Evolutionary conservation across 768 basidiomycete species (phyloP), one percentile per base, ranked within the genome.

Genomic region (Peribolospora kevripleyi): DNA sequence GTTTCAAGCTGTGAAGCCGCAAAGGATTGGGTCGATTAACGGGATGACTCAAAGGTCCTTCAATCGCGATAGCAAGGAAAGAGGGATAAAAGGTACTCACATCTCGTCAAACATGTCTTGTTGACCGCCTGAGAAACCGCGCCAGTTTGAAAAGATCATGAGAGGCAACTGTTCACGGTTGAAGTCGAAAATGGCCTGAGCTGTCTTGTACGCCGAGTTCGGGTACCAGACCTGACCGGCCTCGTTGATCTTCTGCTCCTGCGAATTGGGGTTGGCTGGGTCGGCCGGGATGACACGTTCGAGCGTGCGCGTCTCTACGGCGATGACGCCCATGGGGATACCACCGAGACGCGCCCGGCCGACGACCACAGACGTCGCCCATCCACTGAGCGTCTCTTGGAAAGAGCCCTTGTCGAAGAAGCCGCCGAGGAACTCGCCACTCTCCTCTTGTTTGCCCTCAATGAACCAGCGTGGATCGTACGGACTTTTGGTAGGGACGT

Each of bases 211-310:
- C 5, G 93, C 90, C 5, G 87, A 91, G 69, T 98, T 97, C 42
- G 93, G 93, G 68, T 95, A 97, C 93, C 93, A 98, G 37, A 97
- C 93, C 52, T 68, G 87, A 61, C 93, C 93, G n/a, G 93, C 93
- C 67, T 97, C 90, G 81, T 97, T 91, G 68, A 97, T 87, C 61
- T 81, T 81, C 65, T 90, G 90, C 68, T 98, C 93, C 67, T 90
- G 85, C 6, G 91, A 97, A 10, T 82, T 74, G 3, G 91, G 82
- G 68, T 97, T 98, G 53, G 93, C 93, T 9, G 93, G 93, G 62
- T 98, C 93, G 47, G 93, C 93, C 41, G 93, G 90, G 45, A 95
- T 83, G 50, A 97, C 74, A 40, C 90, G 84, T 69, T 98, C 93
- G 60, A 97, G 84, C 7, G 86, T 93, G 49, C 93, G 82, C 10